Evolutionary conservation across 352 stramenopile species (phyloP).

Genomic region (Phytophthora citrophthora): DNA sequence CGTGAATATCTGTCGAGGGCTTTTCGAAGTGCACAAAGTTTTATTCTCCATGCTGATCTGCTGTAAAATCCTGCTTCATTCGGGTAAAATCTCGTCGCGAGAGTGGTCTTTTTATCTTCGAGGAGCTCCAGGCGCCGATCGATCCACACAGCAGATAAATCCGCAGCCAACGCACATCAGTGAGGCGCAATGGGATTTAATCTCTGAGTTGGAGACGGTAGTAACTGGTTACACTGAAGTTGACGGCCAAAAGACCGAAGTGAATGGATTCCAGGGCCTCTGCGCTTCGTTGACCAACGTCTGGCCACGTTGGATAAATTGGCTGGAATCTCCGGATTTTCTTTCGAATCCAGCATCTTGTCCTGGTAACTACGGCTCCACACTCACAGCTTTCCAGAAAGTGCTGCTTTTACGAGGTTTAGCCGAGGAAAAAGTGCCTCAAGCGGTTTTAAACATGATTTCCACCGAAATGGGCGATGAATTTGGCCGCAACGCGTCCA

Average conservation of each 20-base stretch:
- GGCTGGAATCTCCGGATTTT: slow-evolving; percentile 59
- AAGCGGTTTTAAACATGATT: slow-evolving; percentile 89
- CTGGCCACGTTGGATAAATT: slow-evolving; percentile 64
- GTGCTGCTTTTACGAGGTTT: slow-evolving; percentile 81
- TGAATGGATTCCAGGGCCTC: slow-evolving; percentile 64
- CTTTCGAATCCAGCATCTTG: slow-evolving; percentile 40
- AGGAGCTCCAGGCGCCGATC: slow-evolving; percentile 46
- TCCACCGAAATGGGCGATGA: slow-evolving; percentile 80
- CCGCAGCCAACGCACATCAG: slow-evolving; percentile 74
- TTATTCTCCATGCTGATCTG: slow-evolving; percentile 95
- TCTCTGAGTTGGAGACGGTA: slow-evolving; percentile 78
- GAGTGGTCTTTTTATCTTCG: slow-evolving; percentile 93
- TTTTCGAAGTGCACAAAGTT: slow-evolving; percentile 95
- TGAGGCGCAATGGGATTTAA: slow-evolving; percentile 82
- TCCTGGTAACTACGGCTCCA: slow-evolving; percentile 48
- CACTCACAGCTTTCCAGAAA: slow-evolving; percentile 74
- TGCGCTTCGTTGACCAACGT: slow-evolving; percentile 66
- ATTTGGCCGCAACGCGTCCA: slow-evolving; percentile 85
- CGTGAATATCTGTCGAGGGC: slow-evolving; percentile 93
- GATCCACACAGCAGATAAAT: slow-evolving; percentile 43
- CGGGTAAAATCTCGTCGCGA: slow-evolving; percentile 59
- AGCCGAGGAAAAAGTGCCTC: slow-evolving; percentile 91
- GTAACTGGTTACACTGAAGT: slow-evolving; percentile 33
- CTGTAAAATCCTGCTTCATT: slow-evolving; percentile 93
- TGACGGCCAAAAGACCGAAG: slow-evolving; percentile 13